Percentiles rank a stretch among this genome's conserved stretches.
Evolutionary conservation across 148 eudicot genomes (phyloP).

Genomic region (Vaccinium vitisidaea): DNA sequence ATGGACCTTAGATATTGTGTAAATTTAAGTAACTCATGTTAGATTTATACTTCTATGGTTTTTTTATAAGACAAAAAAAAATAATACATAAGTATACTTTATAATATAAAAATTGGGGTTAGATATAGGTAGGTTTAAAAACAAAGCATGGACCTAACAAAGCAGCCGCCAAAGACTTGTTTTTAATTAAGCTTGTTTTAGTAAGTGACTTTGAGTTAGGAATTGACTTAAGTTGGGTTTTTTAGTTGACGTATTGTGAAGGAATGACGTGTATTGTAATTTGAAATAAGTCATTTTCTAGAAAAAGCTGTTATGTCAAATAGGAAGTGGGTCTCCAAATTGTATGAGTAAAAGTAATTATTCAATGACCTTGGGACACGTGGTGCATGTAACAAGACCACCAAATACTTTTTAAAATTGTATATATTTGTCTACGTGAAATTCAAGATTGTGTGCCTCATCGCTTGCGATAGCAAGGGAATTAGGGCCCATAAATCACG

Average conservation of each 20-base stretch:
- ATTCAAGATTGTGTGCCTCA: not conserved
- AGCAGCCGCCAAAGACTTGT: constrained; percentile 5
- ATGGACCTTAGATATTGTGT: not conserved
- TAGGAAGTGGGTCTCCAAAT: not conserved
- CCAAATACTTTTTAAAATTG: too few relatives aligned
- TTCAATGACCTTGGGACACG: too few relatives aligned
- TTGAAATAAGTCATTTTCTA: too few relatives aligned
- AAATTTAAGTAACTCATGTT: too few relatives aligned
- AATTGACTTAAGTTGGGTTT: too few relatives aligned
- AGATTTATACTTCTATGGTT: too few relatives aligned
- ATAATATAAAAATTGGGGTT: not conserved
- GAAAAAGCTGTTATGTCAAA: too few relatives aligned
- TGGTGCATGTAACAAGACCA: too few relatives aligned
- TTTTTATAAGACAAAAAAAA: not conserved
- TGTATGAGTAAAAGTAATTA: too few relatives aligned
- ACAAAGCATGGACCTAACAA: not conserved
- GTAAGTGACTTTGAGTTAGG: too few relatives aligned
- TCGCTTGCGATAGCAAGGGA: not conserved
- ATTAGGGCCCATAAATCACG: constrained; percentile 1
- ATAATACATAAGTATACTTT: not conserved
- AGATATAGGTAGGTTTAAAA: not conserved
- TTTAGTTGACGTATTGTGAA: too few relatives aligned
- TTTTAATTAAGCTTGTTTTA: not conserved
- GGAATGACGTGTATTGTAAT: too few relatives aligned
- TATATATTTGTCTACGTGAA: not conserved